Evolutionary conservation across 257 asterid genomes (phyloP).

Genomic region (Gardenia jasminoides): DNA sequence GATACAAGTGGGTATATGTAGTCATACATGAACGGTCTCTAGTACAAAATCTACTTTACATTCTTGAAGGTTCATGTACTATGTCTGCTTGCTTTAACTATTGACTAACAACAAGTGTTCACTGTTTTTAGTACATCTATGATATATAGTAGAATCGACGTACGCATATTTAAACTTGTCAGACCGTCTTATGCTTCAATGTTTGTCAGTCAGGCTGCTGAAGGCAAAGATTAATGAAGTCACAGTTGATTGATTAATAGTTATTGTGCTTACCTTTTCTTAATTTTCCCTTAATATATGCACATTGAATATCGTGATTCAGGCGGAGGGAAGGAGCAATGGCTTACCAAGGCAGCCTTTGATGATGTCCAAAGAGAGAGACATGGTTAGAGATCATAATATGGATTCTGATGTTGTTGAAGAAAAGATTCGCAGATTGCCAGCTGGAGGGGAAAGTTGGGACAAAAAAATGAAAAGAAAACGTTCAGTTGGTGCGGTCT

Average conservation of each 20-base stretch:
- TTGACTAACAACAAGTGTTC: neutral
- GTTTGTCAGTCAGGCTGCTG: neutral
- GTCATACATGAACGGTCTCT: neutral
- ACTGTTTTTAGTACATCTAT: neutral
- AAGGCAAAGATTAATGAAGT: neutral
- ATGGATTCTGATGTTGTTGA: conserved; percentile 63
- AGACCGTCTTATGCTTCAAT: neutral
- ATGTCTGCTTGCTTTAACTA: neutral
- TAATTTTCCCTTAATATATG: neutral
- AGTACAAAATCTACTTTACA: neutral
- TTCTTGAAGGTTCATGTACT: neutral
- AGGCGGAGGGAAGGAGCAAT: conserved; percentile 76
- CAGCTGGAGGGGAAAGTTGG: conserved; percentile 94
- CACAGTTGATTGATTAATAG: neutral
- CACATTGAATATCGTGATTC: conserved; percentile 20
- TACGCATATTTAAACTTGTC: neutral
- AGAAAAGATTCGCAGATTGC: conserved; percentile 79
- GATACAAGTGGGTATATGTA: neutral
- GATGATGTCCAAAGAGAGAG: conserved; percentile 66
- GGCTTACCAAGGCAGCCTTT: conserved; percentile 62
- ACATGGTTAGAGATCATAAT: conserved; percentile 53
- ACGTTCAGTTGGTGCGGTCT: conserved; percentile 85
- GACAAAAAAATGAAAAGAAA: conserved; percentile 94
- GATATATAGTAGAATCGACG: neutral
- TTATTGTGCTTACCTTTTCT: neutral